phyloP scores from a whole-genome alignment of 805 yeast species.

The Komagataella phaffii region DNA sequence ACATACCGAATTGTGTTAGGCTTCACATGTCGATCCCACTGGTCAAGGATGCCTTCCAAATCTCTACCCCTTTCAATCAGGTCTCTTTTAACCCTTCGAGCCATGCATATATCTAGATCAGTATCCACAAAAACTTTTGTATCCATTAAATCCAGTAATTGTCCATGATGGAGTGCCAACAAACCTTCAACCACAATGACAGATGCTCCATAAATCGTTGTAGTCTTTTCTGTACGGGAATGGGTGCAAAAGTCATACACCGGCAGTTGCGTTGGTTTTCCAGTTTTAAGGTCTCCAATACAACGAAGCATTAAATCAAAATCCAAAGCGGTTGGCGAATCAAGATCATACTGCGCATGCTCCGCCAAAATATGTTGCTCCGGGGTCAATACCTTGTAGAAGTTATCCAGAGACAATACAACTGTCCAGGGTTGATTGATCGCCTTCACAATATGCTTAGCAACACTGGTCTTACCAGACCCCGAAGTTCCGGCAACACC shows the following conservation, averaged over 20 bases:
- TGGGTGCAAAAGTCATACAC: constrained; percentile 57
- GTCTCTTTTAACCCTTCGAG: constrained; percentile 79
- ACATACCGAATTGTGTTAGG: constrained; percentile 77
- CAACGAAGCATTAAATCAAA: constrained; percentile 55
- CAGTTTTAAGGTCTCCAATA: constrained; percentile 54
- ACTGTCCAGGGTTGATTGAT: constrained; percentile 91
- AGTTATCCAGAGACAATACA: constrained; percentile 78
- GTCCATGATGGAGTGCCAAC: constrained; percentile 61
- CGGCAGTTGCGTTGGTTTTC: constrained; percentile 55
- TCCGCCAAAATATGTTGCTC: constrained; percentile 58
- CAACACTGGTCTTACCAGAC: constrained; percentile 90
- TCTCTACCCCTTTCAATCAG: constrained; percentile 80
- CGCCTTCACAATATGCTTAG: constrained; percentile 65
- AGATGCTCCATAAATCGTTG: constrained; percentile 84
- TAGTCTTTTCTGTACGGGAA: constrained; percentile 43
- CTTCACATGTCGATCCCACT: constrained; percentile 86
- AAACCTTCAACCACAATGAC: constrained; percentile 90
- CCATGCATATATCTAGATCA: constrained; percentile 83
- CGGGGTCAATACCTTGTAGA: constrained; percentile 59
- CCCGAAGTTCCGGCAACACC: constrained; percentile 85
- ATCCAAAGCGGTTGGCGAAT: constrained; percentile 76
- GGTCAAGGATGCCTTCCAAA: constrained; percentile 65
- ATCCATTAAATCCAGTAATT: constrained; percentile 67
- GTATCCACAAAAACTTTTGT: constrained; percentile 87
- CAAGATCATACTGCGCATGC: constrained; percentile 67